phyloP scores from a whole-genome alignment of 1,139 yeast species.

The Pichia sp. region DNA sequence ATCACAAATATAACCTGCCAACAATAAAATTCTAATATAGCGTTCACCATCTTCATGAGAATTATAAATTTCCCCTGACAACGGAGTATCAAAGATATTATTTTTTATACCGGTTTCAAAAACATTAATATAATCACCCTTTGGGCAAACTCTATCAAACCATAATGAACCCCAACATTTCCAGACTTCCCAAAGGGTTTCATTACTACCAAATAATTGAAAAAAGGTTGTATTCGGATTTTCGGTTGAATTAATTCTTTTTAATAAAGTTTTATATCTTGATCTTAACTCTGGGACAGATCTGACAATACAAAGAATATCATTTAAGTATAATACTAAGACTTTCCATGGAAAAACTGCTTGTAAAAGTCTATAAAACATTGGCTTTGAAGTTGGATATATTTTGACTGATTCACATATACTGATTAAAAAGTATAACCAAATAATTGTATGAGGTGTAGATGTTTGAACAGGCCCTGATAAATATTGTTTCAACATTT shows the following conservation, averaged over 20 bases:
- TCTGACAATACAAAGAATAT: constrained; percentile 34
- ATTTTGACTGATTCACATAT: constrained; percentile 51
- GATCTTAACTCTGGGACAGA: constrained; percentile 23
- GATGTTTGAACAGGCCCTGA: constrained; percentile 68
- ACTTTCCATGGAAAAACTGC: constrained; percentile 65
- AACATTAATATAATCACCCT: constrained; percentile 46
- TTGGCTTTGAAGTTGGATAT: constrained; percentile 41
- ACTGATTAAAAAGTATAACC: constrained; percentile 63
- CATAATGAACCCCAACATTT: constrained; percentile 80
- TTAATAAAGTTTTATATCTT: constrained; percentile 14
- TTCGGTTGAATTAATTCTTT: constrained; percentile 6
- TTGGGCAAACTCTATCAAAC: constrained; percentile 54
- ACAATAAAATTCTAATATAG: constrained; percentile 43
- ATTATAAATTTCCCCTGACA: constrained; percentile 51
- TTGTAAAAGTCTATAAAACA: constrained; percentile 43
- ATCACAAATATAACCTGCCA: constrained; percentile 39
- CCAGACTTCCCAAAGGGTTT: constrained; percentile 70
- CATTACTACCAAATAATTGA: constrained; percentile 45
- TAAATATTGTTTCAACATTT: constrained; percentile 58
- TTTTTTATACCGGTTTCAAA: constrained; percentile 54
- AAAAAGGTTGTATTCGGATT: constrained; percentile 20
- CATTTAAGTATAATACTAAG: constrained; percentile 55
- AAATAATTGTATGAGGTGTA: constrained; percentile 62
- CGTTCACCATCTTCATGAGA: constrained; percentile 38
- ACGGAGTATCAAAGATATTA: constrained; percentile 59